Base-by-base conservation (phyloP, 106 monocot species). In the Posidonia australis region DNA sequence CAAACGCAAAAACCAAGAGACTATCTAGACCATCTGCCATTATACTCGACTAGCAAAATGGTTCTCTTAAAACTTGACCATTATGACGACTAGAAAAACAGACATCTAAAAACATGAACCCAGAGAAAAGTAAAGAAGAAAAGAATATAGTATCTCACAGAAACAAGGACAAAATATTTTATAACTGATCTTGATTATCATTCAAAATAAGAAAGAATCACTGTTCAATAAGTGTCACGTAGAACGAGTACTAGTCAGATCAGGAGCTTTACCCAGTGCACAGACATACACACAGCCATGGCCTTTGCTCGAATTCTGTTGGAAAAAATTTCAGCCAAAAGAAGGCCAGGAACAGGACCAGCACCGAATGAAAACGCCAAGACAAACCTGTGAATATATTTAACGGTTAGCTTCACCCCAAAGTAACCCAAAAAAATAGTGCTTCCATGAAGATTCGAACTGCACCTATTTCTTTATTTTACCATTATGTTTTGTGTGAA, bases 311-410 rank as follows among this genome's bases (percentile, higher is more conserved):
- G 80, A 56, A 98, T 98, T 65, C 67, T 87, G 71, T 79, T 91
- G 1, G 98, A 77, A 67, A 98, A 98, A 19, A 98, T 98, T 68
- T 98, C 98, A 69, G 91, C 83, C 51, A 98, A 75, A 60, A 98
- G 87, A 74, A 98, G 87, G 72, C 91, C 91, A 30, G 98, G 98
- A 14, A 98, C 90, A 30, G 98, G 98, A 18, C 98, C 98, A 60
- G 98, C 98, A 75, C 98, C 98, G 59, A 88, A 31, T 21, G 92
- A 66, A 79, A 93, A 93, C 54, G 92, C 44, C 68, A 93, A 70
- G 44, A 93, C 92, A 79, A 77, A 87, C 67, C 92, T 93, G 80
- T 57, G 78, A 30, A 29, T 26, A 58, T 28, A 29, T 10, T 36
- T 7, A 36, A 49, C 5, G 2, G 2, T 49, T 49, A n/a, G 3